phyloP scores from a whole-genome alignment of 768 basidiomycete genomes.

The Boletus vermiculosoides region DNA sequence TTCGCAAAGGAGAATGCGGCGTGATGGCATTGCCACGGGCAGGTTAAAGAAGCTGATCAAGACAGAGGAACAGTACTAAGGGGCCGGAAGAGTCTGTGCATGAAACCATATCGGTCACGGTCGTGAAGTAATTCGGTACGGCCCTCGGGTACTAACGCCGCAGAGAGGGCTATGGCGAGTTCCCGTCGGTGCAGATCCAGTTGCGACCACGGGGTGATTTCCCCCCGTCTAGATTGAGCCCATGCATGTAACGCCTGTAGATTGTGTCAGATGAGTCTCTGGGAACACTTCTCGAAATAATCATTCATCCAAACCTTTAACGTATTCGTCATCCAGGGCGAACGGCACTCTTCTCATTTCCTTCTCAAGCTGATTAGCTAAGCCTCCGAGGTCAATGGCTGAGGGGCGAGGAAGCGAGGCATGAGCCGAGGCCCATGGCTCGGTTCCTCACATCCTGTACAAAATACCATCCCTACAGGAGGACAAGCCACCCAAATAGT shows the following conservation, averaged over 20 bases:
- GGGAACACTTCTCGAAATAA: constrained; percentile 16
- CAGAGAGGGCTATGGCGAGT: constrained; percentile 25
- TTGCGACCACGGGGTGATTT: constrained; percentile 27
- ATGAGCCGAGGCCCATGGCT: constrained; percentile 7
- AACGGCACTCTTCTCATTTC: not conserved
- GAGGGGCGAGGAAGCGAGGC: not conserved
- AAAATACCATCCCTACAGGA: constrained; percentile 7
- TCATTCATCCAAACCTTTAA: constrained; percentile 24
- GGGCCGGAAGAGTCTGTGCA: constrained; percentile 32
- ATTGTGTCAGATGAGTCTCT: constrained; percentile 21
- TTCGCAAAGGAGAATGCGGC: constrained; percentile 28
- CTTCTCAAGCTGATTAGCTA: constrained; percentile 31
- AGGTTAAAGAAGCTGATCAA: constrained; percentile 30
- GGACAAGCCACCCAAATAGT: not conserved
- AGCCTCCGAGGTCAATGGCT: constrained; percentile 31
- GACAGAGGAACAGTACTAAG: constrained; percentile 23
- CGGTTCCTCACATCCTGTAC: constrained; percentile 22
- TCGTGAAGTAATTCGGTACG: constrained; percentile 32
- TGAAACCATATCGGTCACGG: constrained; percentile 32
- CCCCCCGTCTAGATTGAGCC: constrained; percentile 13
- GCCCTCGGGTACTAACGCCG: constrained; percentile 35
- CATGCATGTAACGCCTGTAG: constrained; percentile 5
- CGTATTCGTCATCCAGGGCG: constrained; percentile 14
- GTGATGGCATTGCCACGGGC: constrained; percentile 31
- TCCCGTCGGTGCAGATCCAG: constrained; percentile 29